Evolutionary conservation across 2,329 filamentous ascomycete species (phyloP), one percentile per base, ranked within the genome.

Genomic region (Monilinia vaccinii-corymbosi): DNA sequence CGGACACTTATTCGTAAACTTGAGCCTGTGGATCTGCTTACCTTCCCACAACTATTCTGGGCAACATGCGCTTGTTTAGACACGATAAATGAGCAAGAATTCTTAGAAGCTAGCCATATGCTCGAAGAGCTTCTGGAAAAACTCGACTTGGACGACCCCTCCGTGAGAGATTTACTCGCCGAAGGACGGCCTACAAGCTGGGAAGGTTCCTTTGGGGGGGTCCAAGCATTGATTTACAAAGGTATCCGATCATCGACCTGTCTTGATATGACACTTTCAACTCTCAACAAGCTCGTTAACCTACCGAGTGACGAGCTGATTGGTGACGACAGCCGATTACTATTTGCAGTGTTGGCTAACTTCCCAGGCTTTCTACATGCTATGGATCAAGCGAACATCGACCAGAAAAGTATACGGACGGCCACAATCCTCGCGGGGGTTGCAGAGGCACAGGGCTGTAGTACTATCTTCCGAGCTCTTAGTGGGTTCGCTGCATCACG

Each of bases 41-140:
- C 86, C n/a, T 97, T 96, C 65, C 94, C 94, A 1, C 93, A 97
- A 69, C 78, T 99, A 1, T 97, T 99, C 74, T 99, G 95, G 95
- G 96, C 93, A 0, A 96, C 90, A 0, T 97, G 92, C 69, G 94
- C 94, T 13, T 99, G 94, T 71, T 77, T 99, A 23, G 92, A 97
- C 70, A 97, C 94, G 0, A 96, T 97, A 69, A 96, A 97, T 65
- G 95, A 99, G 74, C 83, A 87, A 25, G 94, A 99, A 70, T 99
- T 96, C 64, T 82, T 94, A 63, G 94, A 97, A 71, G 91, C 89
- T 25, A 78, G 97, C 14, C 87, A 89, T 56, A 97, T 99, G 89
- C 80, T 99, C 11, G 89, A 96, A 61, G 88, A 89, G 69, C 85
- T 96, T 40, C 75, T 99, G 25, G 82, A 85, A 66, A 96, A 94